Percentiles rank a stretch among this genome's conserved stretches.
Conservation (phyloP, 106 monocot genomes). For the Amphibolis antarctica region DNA sequence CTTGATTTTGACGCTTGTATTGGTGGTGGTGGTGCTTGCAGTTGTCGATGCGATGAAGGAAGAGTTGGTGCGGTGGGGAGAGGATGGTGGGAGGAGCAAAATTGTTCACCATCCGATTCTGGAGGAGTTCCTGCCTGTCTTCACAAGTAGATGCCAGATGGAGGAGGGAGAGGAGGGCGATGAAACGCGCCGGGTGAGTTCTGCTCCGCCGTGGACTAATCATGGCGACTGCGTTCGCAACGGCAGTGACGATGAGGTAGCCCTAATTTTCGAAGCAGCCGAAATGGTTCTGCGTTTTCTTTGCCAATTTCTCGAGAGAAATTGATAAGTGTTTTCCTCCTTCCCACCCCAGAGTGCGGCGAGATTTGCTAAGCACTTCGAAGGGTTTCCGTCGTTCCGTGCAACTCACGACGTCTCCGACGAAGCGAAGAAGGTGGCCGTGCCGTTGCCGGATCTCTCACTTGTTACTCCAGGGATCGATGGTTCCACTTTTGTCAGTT, state of each 20-base stretch:
- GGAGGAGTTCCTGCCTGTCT: conserved; percentile 4
- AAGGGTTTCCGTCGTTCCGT: neutral
- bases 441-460: neutral
- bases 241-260: neutral
- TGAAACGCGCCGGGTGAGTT: conserved; percentile 5
- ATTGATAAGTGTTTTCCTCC: neutral
- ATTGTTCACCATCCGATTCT: neutral
- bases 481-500: neutral
- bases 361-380: neutral
- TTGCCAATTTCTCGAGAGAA: no score
- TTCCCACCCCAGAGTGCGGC: neutral
- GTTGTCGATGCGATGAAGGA: conserved; percentile 6
- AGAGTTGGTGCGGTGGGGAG: neutral
- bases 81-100: no score
- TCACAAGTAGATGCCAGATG: neutral
- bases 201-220: conserved; percentile 2
- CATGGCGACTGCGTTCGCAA: neutral
- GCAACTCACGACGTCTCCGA: neutral
- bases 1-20: neutral
- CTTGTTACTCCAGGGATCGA: neutral
- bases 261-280: neutral
- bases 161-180: neutral
- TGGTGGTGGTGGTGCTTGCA: neutral
- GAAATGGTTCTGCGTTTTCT: neutral
- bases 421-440: neutral